These are phyloP conservation scores for Gracilaria vermiculophylla DNA, from an alignment of 23 red algal genomes.

Conservation along the genomic window DNA sequence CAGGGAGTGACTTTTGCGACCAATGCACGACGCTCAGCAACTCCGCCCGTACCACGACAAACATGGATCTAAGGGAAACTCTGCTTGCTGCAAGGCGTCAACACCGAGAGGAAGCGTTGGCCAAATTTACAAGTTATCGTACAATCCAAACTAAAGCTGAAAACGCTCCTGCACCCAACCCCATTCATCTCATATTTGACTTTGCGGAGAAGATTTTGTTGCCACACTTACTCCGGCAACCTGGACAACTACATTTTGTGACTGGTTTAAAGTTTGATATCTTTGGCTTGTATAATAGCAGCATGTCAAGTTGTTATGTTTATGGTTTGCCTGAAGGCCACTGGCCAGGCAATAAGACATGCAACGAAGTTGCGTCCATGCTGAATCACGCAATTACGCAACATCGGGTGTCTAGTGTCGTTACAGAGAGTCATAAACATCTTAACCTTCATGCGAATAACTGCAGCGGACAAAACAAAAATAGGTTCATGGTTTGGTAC, in stretches of 20 bases:
- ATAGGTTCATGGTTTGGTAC: too few species aligned
- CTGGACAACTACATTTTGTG: too few species aligned
- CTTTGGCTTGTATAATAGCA: constrained; percentile 31
- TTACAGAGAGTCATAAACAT: too few species aligned
- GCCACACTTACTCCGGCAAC: too few species aligned
- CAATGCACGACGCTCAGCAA: background rate
- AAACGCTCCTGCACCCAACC: background rate
- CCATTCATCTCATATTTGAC: constrained; percentile 26
- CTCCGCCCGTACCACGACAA: background rate
- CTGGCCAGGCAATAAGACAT: constrained; percentile 24
- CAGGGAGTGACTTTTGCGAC: constrained; percentile 33
- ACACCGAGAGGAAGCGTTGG: background rate
- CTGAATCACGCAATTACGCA: too few species aligned
- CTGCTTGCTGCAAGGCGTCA: background rate
- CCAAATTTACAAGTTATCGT: background rate
- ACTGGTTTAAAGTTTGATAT: constrained; percentile 58
- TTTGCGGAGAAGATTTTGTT: too few species aligned
- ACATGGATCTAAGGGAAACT: too few species aligned
- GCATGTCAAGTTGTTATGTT: background rate
- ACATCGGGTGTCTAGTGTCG: too few species aligned
- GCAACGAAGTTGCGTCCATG: too few species aligned
- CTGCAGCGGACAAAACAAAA: too few species aligned
- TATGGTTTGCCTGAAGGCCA: constrained; percentile 31
- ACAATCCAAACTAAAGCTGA: background rate
- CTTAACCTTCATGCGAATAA: too few species aligned